A percentile compares a stretch with the other conserved stretches of the same genome.
Conservation (phyloP, 306 rosid species). For the Biancaea sappan region DNA sequence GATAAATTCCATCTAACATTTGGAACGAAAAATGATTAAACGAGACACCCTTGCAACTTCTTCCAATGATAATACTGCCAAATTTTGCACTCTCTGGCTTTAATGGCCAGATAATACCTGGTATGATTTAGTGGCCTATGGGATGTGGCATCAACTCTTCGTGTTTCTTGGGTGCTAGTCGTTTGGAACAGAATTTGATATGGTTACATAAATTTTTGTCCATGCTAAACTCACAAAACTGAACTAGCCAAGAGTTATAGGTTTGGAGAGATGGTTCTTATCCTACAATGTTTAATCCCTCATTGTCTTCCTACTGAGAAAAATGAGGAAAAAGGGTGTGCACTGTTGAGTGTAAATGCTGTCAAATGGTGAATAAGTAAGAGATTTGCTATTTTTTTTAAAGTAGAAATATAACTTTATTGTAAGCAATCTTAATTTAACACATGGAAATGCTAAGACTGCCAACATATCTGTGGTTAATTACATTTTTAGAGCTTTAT, state of each 20-base stretch:
- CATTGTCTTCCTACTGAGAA: neutral
- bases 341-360: neutral
- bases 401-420: slow-evolving; percentile 10
- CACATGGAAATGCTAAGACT: slow-evolving; percentile 20
- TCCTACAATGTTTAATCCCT: neutral
- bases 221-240: slow-evolving; percentile 14
- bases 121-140: neutral
- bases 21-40: neutral
- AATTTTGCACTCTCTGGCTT: neutral
- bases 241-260: slow-evolving; percentile 1
- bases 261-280: neutral
- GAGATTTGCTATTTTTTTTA: slow-evolving; percentile 7
- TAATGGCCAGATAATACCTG: neutral
- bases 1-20: neutral
- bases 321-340: neutral
- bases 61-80: slow-evolving; percentile 14
- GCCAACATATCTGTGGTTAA: neutral
- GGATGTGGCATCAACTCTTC: neutral
- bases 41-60: slow-evolving; percentile 10
- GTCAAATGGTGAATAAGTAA: neutral
- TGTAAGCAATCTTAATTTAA: slow-evolving; percentile 2
- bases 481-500: neutral
- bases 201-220: slow-evolving; percentile 8
- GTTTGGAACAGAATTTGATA: slow-evolving; percentile 6
- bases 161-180: slow-evolving; percentile 2